Evolutionary conservation across 192 early-diverging fungal species (phyloP), one percentile per base, ranked within the genome.

Genomic region (Gaertneriomyces sp.): DNA sequence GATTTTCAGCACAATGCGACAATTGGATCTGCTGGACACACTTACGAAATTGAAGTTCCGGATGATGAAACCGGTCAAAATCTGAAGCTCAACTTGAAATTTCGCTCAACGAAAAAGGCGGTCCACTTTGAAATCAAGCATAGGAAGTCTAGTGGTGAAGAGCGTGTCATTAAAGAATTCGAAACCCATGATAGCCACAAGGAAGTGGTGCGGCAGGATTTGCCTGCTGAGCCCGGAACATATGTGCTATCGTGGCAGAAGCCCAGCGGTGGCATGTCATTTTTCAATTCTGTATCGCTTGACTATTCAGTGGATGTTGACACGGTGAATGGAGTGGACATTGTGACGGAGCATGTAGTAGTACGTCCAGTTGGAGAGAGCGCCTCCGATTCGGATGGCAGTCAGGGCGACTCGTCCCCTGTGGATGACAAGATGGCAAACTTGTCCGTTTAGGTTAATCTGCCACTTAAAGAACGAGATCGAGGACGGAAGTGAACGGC

Each of bases 81-180:
- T 5, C 17, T 62, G 2, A 49, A 58, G 38, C 42, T 73, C 16
- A 19, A 39, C 43, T 68, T 68, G 55, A 67, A 68, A 60, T 73
- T 73, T 47, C 42, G 53, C 1, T 57, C 65, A 25, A 42, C 65
- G 6, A 73, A 73, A 51, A 52, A 54, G 42, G 50, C 54, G 9
- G 66, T 73, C 10, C 59, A 62, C 47, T 73, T 73, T 50, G 71
- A 69, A 39, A 45, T 73, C 16, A 11, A 55, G 41, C 71, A 73
- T 57, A n/a, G 52, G 19, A 54, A 68, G 51, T 38, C 17, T 5
- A 45, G 39, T 33, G 64, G 63, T 5, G 64, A 38, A 44, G 71
- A 73, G 33, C 54, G n/a, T 9, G 49, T 65, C 11, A 50, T 69
- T 8, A 53, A 63, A 12, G 33, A 53, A 19, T 45, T 43, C 20